phyloP scores from a whole-genome alignment of 495 filamentous ascomycete genomes.

The Trichoderma virens region DNA sequence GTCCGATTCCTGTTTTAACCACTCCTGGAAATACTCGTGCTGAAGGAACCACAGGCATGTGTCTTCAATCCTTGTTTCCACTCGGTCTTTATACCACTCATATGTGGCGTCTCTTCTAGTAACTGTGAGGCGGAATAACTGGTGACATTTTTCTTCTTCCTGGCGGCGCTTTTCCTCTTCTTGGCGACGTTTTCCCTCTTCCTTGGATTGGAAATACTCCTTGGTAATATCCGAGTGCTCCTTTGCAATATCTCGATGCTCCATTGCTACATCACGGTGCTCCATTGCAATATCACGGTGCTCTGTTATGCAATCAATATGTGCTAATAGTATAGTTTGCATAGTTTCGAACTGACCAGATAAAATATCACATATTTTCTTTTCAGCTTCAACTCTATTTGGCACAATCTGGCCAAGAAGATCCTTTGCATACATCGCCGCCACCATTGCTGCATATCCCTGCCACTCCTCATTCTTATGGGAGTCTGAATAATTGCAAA shows the following conservation, averaged over 20 bases:
- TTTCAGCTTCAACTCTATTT: neutral
- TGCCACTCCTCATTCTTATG: too few relatives aligned
- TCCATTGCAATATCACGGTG: neutral
- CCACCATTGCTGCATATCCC: neutral
- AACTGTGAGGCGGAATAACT: slow-evolving; percentile 22
- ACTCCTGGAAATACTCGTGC: slow-evolving; percentile 12
- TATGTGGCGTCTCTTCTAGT: slow-evolving; percentile 27
- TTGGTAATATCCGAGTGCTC: neutral
- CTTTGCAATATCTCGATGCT: slow-evolving; percentile 1
- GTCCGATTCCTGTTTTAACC: slow-evolving; percentile 10
- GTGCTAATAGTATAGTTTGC: neutral
- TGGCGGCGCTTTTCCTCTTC: slow-evolving; percentile 3
- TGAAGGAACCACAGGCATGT: slow-evolving; percentile 29
- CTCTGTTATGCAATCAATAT: neutral
- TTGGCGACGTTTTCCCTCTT: too few relatives aligned
- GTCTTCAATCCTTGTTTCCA: slow-evolving; percentile 9
- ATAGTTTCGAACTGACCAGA: neutral
- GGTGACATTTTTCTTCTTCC: slow-evolving; percentile 23
- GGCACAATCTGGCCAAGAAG: neutral
- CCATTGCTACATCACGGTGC: too few relatives aligned
- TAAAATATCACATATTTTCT: neutral
- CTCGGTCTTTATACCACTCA: slow-evolving; percentile 32
- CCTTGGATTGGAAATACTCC: too few relatives aligned
- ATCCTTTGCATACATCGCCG: neutral
- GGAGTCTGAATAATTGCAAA: too few relatives aligned